Percentiles rank a stretch among this genome's conserved stretches.
Conservation (phyloP, 495 filamentous ascomycete genomes). For the Talaromyces wortmannii region DNA sequence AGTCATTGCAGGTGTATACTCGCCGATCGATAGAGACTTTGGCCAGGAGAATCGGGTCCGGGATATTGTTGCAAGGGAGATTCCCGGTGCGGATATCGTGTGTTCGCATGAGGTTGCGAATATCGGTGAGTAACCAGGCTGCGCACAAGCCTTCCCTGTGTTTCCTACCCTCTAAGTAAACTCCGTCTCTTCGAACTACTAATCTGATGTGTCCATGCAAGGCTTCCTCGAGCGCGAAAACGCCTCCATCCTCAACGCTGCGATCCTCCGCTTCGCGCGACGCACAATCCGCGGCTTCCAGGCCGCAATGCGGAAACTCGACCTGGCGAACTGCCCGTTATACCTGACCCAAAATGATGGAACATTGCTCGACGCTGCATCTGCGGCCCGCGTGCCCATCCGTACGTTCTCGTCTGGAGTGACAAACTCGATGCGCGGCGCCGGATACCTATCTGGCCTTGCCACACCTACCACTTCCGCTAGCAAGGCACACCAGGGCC, state of each 20-base stretch:
- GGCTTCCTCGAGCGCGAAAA: conserved; percentile 47
- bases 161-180: too few relatives aligned
- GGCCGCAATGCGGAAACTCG: conserved; percentile 27
- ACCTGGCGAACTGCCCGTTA: conserved; percentile 26
- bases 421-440: conserved; percentile 46
- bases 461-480: too few relatives aligned
- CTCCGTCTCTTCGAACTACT: background rate
- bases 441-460: conserved; percentile 27
- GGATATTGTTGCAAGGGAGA: background rate
- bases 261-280: conserved; percentile 35
- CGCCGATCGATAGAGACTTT: conserved; percentile 14
- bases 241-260: conserved; percentile 44
- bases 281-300: conserved; percentile 35
- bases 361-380: conserved; percentile 32
- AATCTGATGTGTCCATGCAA: conserved; percentile 30
- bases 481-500: too few relatives aligned
- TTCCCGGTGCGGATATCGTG: background rate
- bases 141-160: background rate
- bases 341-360: conserved; percentile 49
- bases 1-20: conserved; percentile 22
- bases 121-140: background rate
- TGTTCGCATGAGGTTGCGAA: too few relatives aligned
- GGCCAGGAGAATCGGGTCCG: background rate
- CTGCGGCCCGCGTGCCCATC: conserved; percentile 39
- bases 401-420: conserved; percentile 43